phyloP scores from a whole-genome alignment of 345 rosid species.

The Carallia pectinifolia region DNA sequence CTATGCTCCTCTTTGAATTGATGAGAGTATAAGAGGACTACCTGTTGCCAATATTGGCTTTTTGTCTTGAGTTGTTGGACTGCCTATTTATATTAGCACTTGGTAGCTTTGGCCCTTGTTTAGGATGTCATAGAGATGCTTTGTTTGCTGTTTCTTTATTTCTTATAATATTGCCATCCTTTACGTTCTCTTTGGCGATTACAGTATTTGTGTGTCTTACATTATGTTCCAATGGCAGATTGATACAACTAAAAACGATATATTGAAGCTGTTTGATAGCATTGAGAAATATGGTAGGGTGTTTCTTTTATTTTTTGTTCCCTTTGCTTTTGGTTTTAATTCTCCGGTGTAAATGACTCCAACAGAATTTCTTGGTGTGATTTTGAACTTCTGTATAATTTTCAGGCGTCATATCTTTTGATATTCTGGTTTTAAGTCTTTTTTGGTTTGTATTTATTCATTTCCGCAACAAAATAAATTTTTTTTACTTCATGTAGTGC shows the following conservation, averaged over 20 bases:
- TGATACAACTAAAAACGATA: constrained; percentile 54
- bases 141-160: neutral
- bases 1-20: neutral
- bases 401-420: neutral
- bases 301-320: constrained; percentile 1
- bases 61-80: neutral
- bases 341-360: neutral
- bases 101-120: neutral
- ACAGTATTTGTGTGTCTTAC: constrained; percentile 5
- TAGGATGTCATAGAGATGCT: neutral
- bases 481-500: neutral
- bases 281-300: constrained; percentile 83
- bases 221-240: constrained; percentile 47
- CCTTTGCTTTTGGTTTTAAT: neutral
- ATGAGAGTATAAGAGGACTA: too few species aligned
- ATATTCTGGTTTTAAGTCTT: neutral
- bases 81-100: neutral
- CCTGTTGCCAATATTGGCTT: too few species aligned
- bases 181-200: constrained; percentile 3
- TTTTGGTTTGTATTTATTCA: neutral
- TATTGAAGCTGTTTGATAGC: constrained; percentile 80
- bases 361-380: too few species aligned
- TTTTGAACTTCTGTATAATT: too few species aligned
- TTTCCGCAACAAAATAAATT: neutral
- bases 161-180: too few species aligned